These are phyloP conservation scores for Erodium moschatum DNA, from an alignment of 441 rosid genomes.

Conservation along the genomic window DNA sequence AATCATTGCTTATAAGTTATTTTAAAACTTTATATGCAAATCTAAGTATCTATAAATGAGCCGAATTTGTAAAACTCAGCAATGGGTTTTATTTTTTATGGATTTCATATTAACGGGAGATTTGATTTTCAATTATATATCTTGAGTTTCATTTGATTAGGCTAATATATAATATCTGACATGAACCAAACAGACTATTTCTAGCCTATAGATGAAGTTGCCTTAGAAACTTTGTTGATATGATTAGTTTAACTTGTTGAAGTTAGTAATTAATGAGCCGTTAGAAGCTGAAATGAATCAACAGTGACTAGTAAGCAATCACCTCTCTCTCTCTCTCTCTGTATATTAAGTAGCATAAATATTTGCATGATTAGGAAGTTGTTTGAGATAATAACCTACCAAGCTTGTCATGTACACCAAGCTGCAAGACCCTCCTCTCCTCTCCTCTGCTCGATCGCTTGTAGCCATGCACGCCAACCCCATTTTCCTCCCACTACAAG, in stretches of 20 bases:
- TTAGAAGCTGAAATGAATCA: background rate
- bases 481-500: background rate
- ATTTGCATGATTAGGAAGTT: background rate
- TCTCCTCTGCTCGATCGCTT: background rate
- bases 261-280: background rate
- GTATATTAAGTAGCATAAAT: background rate
- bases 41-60: too few relatives aligned
- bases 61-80: too few relatives aligned
- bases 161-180: too few relatives aligned
- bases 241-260: background rate
- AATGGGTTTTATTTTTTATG: too few relatives aligned
- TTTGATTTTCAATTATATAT: too few relatives aligned
- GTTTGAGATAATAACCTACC: conserved; percentile 1
- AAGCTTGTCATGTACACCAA: background rate
- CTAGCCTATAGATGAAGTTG: background rate
- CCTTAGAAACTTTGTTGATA: background rate
- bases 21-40: too few relatives aligned
- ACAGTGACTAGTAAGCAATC: background rate
- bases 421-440: background rate
- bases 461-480: background rate
- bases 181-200: background rate
- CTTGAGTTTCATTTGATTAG: too few relatives aligned
- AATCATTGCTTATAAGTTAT: too few relatives aligned
- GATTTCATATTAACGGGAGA: too few relatives aligned
- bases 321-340: background rate